phyloP scores from a whole-genome alignment of 2,329 filamentous ascomycete species.

The Pseudogymnoascus sp. region DNA sequence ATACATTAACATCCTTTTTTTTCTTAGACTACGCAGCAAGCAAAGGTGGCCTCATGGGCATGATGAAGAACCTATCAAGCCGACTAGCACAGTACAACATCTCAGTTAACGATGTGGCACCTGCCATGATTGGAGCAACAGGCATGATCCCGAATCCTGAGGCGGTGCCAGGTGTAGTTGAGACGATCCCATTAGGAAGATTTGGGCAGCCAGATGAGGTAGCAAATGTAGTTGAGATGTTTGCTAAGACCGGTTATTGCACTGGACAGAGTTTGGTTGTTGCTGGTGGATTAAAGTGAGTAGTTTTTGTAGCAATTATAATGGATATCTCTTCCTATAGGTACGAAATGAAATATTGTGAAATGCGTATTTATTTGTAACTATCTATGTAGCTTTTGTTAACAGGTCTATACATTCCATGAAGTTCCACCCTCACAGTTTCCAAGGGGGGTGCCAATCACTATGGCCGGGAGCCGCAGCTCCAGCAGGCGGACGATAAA shows the following conservation, averaged over 20 bases:
- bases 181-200: conserved; percentile 35
- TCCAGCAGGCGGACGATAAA: neutral
- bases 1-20: neutral
- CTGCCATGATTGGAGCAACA: conserved; percentile 37
- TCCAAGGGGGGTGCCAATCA: neutral
- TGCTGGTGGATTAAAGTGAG: conserved; percentile 31
- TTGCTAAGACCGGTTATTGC: conserved; percentile 37
- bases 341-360: neutral
- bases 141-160: conserved; percentile 33
- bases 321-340: neutral
- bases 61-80: conserved; percentile 37
- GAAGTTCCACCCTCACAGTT: neutral
- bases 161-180: conserved; percentile 19
- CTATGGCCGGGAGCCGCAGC: neutral
- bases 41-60: conserved; percentile 37
- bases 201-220: conserved; percentile 37
- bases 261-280: conserved; percentile 38
- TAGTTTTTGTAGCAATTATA: neutral
- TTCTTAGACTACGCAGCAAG: conserved; percentile 23
- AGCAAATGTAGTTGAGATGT: conserved; percentile 38
- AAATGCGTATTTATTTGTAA: neutral
- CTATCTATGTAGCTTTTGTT: neutral
- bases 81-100: conserved; percentile 36
- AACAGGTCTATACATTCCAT: neutral
- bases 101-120: conserved; percentile 40